A percentile compares a stretch with the other conserved stretches of the same genome.
Evolutionary conservation across 495 filamentous ascomycete genomes (phyloP).

Genomic region (Penicillium nucicola): DNA sequence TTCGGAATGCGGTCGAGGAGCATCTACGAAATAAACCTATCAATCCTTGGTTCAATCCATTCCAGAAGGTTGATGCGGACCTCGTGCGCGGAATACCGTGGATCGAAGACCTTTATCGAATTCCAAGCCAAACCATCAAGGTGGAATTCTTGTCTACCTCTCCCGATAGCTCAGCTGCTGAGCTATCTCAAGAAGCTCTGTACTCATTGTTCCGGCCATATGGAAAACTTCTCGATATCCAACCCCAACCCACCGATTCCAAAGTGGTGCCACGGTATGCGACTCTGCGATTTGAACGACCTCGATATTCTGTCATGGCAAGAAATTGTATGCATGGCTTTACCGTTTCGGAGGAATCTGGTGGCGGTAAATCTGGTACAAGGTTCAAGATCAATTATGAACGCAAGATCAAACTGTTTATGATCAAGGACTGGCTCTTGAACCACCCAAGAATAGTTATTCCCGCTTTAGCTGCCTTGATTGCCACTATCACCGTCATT

Average conservation of each 20-base stretch:
- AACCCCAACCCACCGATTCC: constrained; percentile 72
- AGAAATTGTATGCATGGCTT: constrained; percentile 93
- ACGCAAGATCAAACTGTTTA: constrained; percentile 67
- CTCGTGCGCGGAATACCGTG: constrained; percentile 83
- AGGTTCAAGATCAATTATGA: constrained; percentile 79
- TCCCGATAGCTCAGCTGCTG: constrained; percentile 61
- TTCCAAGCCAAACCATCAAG: constrained; percentile 68
- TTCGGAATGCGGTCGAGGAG: constrained; percentile 52
- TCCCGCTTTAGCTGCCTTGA: constrained; percentile 70
- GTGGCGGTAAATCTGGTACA: constrained; percentile 72
- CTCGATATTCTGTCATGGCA: constrained; percentile 76
- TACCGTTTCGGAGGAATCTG: constrained; percentile 56
- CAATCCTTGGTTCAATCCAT: constrained; percentile 85
- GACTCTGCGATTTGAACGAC: constrained; percentile 66
- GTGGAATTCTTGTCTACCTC: constrained; percentile 79
- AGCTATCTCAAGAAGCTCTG: constrained; percentile 81
- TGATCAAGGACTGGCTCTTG: constrained; percentile 84
- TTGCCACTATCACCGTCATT: constrained; percentile 82
- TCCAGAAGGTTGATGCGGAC: constrained; percentile 62
- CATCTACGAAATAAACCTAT: constrained; percentile 68
- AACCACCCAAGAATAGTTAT: constrained; percentile 87
- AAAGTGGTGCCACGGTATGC: constrained; percentile 80
- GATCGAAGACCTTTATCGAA: constrained; percentile 87
- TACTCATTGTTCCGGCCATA: constrained; percentile 88
- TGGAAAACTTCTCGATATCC: constrained; percentile 82